These are phyloP conservation scores for Cenchrus americanus DNA, from an alignment of 176 grass and related monocot species.

Conservation along the genomic window DNA sequence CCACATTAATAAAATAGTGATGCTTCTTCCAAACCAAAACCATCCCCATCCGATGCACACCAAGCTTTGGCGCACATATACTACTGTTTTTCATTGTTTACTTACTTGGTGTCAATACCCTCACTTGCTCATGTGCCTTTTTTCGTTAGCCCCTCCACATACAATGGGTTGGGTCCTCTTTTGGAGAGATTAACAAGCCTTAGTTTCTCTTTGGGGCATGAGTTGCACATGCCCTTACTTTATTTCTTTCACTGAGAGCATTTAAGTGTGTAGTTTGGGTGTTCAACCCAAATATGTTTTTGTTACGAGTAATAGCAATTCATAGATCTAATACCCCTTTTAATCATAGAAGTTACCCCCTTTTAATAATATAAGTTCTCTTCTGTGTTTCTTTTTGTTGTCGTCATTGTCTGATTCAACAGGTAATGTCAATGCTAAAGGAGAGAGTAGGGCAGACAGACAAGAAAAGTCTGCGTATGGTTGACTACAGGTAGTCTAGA, in stretches of 20 bases:
- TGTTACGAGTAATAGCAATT: not conserved
- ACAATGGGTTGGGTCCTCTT: not conserved
- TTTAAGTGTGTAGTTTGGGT: not conserved
- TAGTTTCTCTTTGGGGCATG: not conserved
- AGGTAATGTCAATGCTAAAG: constrained; percentile 93
- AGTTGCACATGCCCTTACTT: not conserved
- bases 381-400: constrained; percentile 31
- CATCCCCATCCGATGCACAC: no score
- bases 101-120: not conserved
- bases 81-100: not conserved
- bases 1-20: no score
- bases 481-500: constrained; percentile 79
- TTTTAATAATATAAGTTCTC: not conserved
- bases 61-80: not conserved
- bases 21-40: no score
- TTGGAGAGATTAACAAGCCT: not conserved
- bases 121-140: not conserved
- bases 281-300: constrained; percentile 13
- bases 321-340: not conserved
- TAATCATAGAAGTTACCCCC: not conserved
- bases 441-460: constrained; percentile 83
- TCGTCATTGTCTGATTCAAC: constrained; percentile 22
- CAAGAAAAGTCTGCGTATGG: constrained; percentile 76
- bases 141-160: not conserved
- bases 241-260: not conserved